Percentiles rank a stretch among this genome's conserved stretches.
These are phyloP conservation scores for Erythrobasidium hasegawianum DNA, from an alignment of 1,284 basidiomycete species.

Conservation along the genomic window DNA sequence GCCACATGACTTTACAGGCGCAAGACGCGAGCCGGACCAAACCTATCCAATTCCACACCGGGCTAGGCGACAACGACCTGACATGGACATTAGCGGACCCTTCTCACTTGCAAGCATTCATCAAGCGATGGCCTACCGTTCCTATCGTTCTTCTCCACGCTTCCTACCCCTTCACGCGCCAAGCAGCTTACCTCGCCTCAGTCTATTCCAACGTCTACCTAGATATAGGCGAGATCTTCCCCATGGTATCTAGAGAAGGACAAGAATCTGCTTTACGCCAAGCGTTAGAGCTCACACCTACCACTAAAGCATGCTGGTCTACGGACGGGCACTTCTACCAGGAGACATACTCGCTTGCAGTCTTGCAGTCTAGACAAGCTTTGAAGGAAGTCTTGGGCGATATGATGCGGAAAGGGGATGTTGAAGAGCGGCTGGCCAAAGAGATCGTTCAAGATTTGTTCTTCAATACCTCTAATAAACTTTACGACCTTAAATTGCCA, in stretches of 20 bases:
- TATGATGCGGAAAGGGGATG: conserved; percentile 53
- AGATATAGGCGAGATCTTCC: conserved; percentile 75
- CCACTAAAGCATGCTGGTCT: conserved; percentile 72
- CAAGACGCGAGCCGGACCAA: neutral
- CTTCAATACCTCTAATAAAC: conserved; percentile 59
- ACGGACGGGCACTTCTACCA: conserved; percentile 75
- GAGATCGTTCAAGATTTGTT: conserved; percentile 56
- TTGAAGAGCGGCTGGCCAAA: conserved; percentile 56
- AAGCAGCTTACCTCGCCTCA: conserved; percentile 64
- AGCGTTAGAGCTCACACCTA: conserved; percentile 65
- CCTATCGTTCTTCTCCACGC: conserved; percentile 66
- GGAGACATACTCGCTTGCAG: conserved; percentile 66
- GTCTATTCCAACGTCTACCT: conserved; percentile 68
- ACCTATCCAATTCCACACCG: conserved; percentile 62
- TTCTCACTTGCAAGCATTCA: conserved; percentile 62
- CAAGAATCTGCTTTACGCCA: conserved; percentile 60
- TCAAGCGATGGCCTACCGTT: conserved; percentile 60
- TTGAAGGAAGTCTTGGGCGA: conserved; percentile 60
- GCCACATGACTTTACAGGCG: neutral
- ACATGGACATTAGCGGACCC: conserved; percentile 60
- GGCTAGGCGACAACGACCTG: conserved; percentile 69
- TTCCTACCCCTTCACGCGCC: conserved; percentile 67
- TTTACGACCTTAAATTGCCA: conserved; percentile 57
- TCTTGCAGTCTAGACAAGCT: conserved; percentile 60
- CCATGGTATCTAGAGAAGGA: conserved; percentile 60